phyloP scores from a whole-genome alignment of 75 land plant species.

The Pinus albicaulis region DNA sequence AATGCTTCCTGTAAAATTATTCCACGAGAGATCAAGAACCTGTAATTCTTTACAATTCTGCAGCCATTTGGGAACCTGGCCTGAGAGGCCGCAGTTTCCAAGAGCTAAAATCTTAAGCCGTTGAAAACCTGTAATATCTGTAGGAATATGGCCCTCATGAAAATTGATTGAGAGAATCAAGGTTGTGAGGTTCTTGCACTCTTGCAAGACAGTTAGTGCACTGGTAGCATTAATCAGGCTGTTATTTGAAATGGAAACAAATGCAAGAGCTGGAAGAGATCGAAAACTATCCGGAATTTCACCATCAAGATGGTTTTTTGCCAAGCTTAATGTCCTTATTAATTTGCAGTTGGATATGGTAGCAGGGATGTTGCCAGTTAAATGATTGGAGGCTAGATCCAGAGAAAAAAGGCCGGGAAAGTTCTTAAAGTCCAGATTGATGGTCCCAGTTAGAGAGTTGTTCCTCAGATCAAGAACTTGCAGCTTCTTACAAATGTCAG shows the following conservation, averaged over 20 bases:
- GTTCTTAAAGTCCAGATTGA: constrained; percentile 20
- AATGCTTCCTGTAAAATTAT: constrained; percentile 34
- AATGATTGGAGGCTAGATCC: constrained; percentile 34
- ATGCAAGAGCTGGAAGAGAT: constrained; percentile 21
- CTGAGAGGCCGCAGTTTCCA: constrained; percentile 33
- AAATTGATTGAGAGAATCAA: constrained; percentile 44
- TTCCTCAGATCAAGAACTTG: constrained; percentile 25
- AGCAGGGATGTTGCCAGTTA: constrained; percentile 31
- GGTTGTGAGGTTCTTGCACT: constrained; percentile 26
- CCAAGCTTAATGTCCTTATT: constrained; percentile 21
- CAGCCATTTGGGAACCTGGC: constrained; percentile 41
- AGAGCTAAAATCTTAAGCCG: constrained; percentile 31
- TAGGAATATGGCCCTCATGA: constrained; percentile 32
- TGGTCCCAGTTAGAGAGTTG: constrained; percentile 24
- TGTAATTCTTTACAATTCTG: constrained; percentile 24
- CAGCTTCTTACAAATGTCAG: constrained; percentile 23
- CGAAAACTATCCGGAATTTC: constrained; percentile 35
- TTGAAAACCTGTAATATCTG: constrained; percentile 13
- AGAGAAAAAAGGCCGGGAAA: constrained; percentile 24
- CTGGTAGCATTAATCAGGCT: constrained; percentile 22
- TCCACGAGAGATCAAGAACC: constrained; percentile 56
- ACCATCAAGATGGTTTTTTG: constrained; percentile 27
- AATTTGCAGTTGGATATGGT: constrained; percentile 20
- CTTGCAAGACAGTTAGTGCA: constrained; percentile 33
- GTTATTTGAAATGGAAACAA: constrained; percentile 34